Evolutionary conservation across 768 basidiomycete genomes (phyloP), one percentile per base, ranked within the genome.

Genomic region (Scleroderma citrinum): DNA sequence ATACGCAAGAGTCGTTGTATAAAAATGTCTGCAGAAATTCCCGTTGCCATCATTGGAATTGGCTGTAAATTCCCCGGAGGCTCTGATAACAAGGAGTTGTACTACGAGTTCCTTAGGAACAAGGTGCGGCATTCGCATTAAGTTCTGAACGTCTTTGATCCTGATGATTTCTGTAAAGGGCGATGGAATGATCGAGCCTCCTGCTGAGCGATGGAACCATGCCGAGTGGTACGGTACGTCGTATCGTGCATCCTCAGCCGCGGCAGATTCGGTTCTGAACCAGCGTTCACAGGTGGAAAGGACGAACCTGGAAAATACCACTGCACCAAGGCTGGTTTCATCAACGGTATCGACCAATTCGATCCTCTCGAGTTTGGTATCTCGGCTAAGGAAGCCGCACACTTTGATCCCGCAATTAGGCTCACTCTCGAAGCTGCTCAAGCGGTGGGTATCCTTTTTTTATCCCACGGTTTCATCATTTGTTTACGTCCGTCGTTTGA

Each of bases 301-400:
- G 61, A 65, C 36, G 62, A 66, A 44, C 64, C 64, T 0, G 64
- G 64, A 41, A 66, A 58, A 41, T 65, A 65, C 36, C 59, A 60
- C 36, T 58, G 52, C 24, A 56, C 59, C 13, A 65, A 61, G 38
- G 50, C 57, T 20, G 61, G 63, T n/a, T 69, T 68, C 35, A 55
- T 68, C 37, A 57, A 53, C 26, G 60, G 57, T 13, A 56, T 68
- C 13, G 66, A 69, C 44, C 55, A 66, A 49, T 69, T 68, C 38
- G 67, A 69, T 23, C 53, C 57, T 32, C 52, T 68, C 16, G 67
- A 68, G 41, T 68, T 68, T 23, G 67, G 67, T 41, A 69, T 68
- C 21, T 59, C 60, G 19, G 46, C 58, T 7, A 67, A 62, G 30
- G 68, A 68, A 30, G 67, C 62, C 8, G 51, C 51, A 2, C 31